phyloP scores from a whole-genome alignment of 345 rosid genomes.

The Cardamine resedifolia region DNA sequence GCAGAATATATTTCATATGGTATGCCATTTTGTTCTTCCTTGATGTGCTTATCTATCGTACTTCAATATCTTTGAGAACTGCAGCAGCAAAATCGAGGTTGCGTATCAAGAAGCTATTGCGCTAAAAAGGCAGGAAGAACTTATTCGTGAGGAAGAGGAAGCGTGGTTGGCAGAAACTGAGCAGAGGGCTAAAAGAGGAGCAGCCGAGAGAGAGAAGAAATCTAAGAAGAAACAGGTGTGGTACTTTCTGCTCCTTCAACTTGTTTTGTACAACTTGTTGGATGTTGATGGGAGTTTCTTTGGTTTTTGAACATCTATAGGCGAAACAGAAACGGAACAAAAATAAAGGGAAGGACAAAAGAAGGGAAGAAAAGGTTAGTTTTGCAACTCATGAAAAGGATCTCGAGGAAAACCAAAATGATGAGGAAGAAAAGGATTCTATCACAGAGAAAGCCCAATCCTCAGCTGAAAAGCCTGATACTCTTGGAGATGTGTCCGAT shows the following conservation, averaged over 20 bases:
- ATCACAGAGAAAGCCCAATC: slow-evolving; percentile 46
- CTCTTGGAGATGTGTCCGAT: slow-evolving; percentile 73
- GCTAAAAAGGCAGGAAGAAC: slow-evolving; percentile 94
- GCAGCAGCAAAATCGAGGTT: slow-evolving; percentile 89
- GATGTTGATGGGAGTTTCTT: slow-evolving; percentile 23
- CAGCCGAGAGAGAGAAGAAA: slow-evolving; percentile 82
- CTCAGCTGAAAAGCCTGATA: slow-evolving; percentile 60
- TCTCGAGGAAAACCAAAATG: slow-evolving; percentile 41
- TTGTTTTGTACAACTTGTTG: slow-evolving; percentile 12
- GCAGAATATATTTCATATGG: background rate
- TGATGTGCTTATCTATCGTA: slow-evolving; percentile 11
- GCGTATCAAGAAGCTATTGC: slow-evolving; percentile 98
- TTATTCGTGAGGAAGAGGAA: slow-evolving; percentile 97
- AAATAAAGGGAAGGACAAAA: slow-evolving; percentile 80
- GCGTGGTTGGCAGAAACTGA: slow-evolving; percentile 84
- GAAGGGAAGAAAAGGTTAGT: slow-evolving; percentile 60
- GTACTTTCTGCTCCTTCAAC: background rate
- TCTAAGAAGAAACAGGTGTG: slow-evolving; percentile 88
- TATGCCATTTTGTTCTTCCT: background rate
- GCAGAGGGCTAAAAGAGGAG: slow-evolving; percentile 82
- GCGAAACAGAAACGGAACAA: slow-evolving; percentile 87
- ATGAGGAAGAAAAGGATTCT: slow-evolving; percentile 50
- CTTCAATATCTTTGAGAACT: slow-evolving; percentile 23
- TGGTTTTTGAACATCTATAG: slow-evolving; percentile 40
- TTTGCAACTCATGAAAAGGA: slow-evolving; percentile 43